phyloP scores from a whole-genome alignment of 345 rosid genomes.

The Viola odorata region DNA sequence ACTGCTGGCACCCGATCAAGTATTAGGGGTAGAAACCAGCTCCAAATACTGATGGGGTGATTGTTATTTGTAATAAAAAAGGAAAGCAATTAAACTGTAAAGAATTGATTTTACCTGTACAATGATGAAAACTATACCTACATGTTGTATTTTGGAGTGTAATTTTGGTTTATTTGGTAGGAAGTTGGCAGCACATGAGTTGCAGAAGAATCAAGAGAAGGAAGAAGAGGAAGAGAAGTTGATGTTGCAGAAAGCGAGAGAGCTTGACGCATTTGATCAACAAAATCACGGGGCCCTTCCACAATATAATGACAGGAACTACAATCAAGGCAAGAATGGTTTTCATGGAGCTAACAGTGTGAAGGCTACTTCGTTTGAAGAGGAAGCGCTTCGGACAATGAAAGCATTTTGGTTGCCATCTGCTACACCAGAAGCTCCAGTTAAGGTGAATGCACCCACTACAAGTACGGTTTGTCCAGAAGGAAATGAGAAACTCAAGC shows the following conservation, averaged over 20 bases:
- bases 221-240: slow-evolving; percentile 79
- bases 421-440: slow-evolving; percentile 88
- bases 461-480: slow-evolving; percentile 70
- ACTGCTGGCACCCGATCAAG: no score
- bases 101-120: no score
- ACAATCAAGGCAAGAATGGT: slow-evolving; percentile 64
- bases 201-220: slow-evolving; percentile 70
- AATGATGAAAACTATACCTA: no score
- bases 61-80: no score
- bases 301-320: slow-evolving; percentile 64
- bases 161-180: slow-evolving; percentile 29
- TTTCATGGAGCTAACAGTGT: slow-evolving; percentile 98
- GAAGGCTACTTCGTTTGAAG: slow-evolving; percentile 82
- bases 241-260: slow-evolving; percentile 63
- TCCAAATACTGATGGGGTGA: no score
- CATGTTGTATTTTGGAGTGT: slow-evolving; percentile 1
- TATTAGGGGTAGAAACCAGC: no score
- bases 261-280: slow-evolving; percentile 91
- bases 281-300: slow-evolving; percentile 95
- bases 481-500: slow-evolving; percentile 81
- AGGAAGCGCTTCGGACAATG: slow-evolving; percentile 95
- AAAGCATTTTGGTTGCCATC: slow-evolving; percentile 99
- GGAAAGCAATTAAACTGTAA: no score
- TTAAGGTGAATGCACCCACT: slow-evolving; percentile 68
- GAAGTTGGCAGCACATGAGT: slow-evolving; percentile 64